phyloP scores from a whole-genome alignment of 78 protist species.

The Bodo saltans region DNA sequence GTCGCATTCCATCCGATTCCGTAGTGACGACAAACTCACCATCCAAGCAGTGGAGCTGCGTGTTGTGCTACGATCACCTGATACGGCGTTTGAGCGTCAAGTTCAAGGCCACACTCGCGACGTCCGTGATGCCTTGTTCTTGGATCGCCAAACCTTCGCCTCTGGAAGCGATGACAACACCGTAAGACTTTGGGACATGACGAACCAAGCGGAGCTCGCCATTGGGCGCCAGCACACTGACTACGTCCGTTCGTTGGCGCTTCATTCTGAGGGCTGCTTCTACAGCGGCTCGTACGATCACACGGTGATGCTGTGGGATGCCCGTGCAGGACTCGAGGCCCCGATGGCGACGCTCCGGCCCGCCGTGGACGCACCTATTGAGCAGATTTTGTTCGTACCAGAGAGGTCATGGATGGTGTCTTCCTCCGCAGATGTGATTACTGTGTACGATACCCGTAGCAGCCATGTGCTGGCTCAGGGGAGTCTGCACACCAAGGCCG shows the following conservation, averaged over 20 bases:
- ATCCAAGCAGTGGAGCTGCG: not conserved
- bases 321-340: not conserved
- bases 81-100: not conserved
- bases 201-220: not conserved
- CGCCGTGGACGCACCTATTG: no score
- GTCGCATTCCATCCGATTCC: not conserved
- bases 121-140: not conserved
- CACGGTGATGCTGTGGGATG: not conserved
- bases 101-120: not conserved
- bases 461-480: not conserved
- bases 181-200: not conserved
- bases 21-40: not conserved
- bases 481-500: not conserved
- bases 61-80: not conserved
- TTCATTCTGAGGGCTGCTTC: not conserved
- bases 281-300: not conserved
- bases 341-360: not conserved
- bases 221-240: not conserved
- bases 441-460: not conserved
- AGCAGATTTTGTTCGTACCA: no score
- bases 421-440: not conserved
- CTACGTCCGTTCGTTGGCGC: not conserved
- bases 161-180: not conserved
- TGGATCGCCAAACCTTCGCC: not conserved
- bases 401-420: no score